Evolutionary conservation across 805 yeast species (phyloP), one percentile per base, ranked within the genome.

Genomic region (Wickerhamia fluorescens): DNA sequence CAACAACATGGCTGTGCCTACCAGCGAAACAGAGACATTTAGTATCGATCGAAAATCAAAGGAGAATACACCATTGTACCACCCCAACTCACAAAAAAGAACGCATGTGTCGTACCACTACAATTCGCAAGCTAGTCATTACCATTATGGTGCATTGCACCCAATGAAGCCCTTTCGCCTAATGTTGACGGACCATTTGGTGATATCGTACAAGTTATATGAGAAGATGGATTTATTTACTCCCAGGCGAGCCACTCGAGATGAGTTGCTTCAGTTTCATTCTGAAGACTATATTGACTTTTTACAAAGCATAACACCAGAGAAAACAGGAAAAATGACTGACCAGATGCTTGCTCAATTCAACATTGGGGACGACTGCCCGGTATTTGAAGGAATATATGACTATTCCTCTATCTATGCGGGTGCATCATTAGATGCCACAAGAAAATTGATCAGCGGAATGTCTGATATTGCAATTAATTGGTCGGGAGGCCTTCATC

Each of bases 111-210:
- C 95, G 6, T 87, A 87, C 57, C 96, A 87, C 54, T 85, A 72
- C 56, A 87, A 87, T 53, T 83, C 87, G 15, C 75, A 78, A 30
- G 94, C 79, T 0, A 68, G 84, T 1, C 71, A 74, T 40, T 88
- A 78, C 55, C 96, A 88, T 47, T 88, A 84, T 53, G 98, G 98
- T 11, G 82, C 84, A 2, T 73, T 77, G 36, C 98, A 89, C 56
- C 98, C 98, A n/a, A 89, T 89, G 98, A 89, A 89, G 53, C 98
- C 98, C 10, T 85, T 88, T 54, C 64, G 98, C 40, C 64, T 92
- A 37, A 80, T 87, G 88, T 69, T 89, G 25, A 89, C 98, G 1
- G 96, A 89, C 57, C 95, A 88, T 51, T 61, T 89, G 37, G 89
- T 89, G 29, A 73, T 80, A 19, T 77, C 81, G 9, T 89, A 92